Conservation (phyloP, 2,329 filamentous ascomycete genomes). For the Alternaria conjuncta region DNA sequence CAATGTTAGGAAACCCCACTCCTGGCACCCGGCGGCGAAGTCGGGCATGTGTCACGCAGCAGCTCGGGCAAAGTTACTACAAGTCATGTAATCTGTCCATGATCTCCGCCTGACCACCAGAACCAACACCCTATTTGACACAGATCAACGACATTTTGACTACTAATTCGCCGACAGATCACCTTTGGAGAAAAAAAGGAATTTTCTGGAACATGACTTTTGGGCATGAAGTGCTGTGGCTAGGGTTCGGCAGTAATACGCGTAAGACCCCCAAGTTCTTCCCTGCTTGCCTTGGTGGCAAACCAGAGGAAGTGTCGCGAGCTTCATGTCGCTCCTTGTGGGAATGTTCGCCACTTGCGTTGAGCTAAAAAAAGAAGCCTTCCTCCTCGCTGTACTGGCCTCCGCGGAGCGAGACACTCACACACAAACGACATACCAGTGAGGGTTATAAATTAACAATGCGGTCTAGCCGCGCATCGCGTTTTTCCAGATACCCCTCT, state of each 20-base stretch:
- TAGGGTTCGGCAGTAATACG: background rate
- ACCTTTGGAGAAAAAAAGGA: background rate
- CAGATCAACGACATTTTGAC: background rate
- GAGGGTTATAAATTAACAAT: conserved; percentile 14
- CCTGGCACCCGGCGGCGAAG: background rate
- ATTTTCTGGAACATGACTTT: background rate
- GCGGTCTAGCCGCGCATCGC: conserved; percentile 16
- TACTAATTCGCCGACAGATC: background rate
- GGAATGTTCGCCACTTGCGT: background rate
- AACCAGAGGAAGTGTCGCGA: conserved; percentile 3
- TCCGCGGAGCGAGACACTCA: conserved; percentile 5
- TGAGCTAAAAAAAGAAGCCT: background rate
- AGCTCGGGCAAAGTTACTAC: background rate
- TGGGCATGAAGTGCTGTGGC: background rate
- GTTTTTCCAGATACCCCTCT: conserved; percentile 6
- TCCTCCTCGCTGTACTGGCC: background rate
- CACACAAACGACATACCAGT: background rate
- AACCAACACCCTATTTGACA: background rate
- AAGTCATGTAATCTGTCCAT: background rate
- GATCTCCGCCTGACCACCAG: background rate
- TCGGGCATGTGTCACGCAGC: background rate
- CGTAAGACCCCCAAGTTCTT: background rate
- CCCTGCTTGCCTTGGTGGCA: background rate
- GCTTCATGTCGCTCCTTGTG: conserved; percentile 1
- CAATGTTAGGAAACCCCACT: background rate